phyloP scores from a whole-genome alignment of 2,329 filamentous ascomycete species.

The Akanthomyces lecanii region DNA sequence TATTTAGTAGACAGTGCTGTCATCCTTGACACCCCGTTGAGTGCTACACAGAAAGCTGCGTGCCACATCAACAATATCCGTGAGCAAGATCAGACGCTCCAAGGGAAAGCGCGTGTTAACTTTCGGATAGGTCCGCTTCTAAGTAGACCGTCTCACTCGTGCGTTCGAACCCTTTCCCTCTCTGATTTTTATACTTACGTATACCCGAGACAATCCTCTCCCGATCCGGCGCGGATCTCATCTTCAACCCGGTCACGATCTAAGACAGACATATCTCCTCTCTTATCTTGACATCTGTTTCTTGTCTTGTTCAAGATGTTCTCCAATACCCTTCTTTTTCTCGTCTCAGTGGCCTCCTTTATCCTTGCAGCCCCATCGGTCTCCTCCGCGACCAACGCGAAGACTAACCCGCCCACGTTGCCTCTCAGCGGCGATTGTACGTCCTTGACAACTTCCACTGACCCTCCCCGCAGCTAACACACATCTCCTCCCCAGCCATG shows the following conservation, averaged over 20 bases:
- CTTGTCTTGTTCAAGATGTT: slow-evolving; percentile 28
- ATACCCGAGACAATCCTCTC: slow-evolving; percentile 15
- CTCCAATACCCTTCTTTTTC: slow-evolving; percentile 29
- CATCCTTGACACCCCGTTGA: too few relatives aligned
- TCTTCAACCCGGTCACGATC: slow-evolving; percentile 8
- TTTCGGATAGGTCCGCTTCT: too few relatives aligned
- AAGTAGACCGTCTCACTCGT: too few relatives aligned
- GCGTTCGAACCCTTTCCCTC: too few relatives aligned
- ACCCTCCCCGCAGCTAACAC: background rate
- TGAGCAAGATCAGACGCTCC: too few relatives aligned
- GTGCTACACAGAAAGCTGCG: too few relatives aligned
- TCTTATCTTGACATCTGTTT: background rate
- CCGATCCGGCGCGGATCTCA: slow-evolving; percentile 11
- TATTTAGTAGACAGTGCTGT: too few relatives aligned
- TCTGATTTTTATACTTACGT: background rate
- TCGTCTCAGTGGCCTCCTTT: slow-evolving; percentile 30
- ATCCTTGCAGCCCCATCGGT: slow-evolving; percentile 25
- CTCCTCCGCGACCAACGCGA: slow-evolving; percentile 21
- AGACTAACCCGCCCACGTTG: background rate
- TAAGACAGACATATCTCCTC: slow-evolving; percentile 1
- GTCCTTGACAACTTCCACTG: background rate
- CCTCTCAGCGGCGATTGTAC: slow-evolving; percentile 5
- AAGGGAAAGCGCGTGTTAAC: too few relatives aligned
- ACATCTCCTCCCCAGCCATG: slow-evolving; percentile 25
- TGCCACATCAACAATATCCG: too few relatives aligned